Evolutionary conservation across 306 rosid genomes (phyloP).

Genomic region (Prinsepia uniflora): DNA sequence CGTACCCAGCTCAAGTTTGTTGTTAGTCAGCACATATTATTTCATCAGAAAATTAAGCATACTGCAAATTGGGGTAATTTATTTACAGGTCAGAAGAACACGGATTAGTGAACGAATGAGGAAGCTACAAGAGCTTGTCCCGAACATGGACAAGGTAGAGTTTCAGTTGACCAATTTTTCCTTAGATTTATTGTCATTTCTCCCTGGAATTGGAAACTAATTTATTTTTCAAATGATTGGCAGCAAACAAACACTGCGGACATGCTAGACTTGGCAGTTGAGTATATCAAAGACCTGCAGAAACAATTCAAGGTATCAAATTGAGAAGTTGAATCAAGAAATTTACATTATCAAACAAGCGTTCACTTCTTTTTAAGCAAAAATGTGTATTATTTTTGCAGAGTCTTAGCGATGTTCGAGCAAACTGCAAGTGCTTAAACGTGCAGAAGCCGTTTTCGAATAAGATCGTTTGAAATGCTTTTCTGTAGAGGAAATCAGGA

Average conservation of each 20-base stretch:
- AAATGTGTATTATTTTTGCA: slow-evolving; percentile 28
- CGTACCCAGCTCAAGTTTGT: background rate
- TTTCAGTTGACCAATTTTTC: background rate
- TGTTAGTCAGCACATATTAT: background rate
- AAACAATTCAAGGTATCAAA: slow-evolving; percentile 69
- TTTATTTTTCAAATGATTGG: slow-evolving; percentile 17
- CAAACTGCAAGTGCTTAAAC: slow-evolving; percentile 67
- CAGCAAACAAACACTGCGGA: slow-evolving; percentile 99
- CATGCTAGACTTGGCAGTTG: slow-evolving; percentile 95
- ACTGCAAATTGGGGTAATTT: background rate
- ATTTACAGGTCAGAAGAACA: slow-evolving; percentile 76
- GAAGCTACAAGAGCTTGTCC: slow-evolving; percentile 92
- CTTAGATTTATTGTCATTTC: background rate
- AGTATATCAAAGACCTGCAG: slow-evolving; percentile 87
- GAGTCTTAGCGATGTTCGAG: slow-evolving; percentile 61
- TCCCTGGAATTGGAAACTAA: slow-evolving; percentile 14
- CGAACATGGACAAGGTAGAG: slow-evolving; percentile 92
- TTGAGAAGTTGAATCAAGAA: background rate
- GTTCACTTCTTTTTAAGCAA: background rate
- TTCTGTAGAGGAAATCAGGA: slow-evolving; percentile 27
- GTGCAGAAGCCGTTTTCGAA: slow-evolving; percentile 45
- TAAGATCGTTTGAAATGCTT: slow-evolving; percentile 42
- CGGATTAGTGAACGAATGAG: slow-evolving; percentile 93
- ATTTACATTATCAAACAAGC: background rate
- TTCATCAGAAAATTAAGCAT: too few species aligned